Evolutionary conservation across 306 rosid species (phyloP).

Genomic region (Psophocarpus tetragonolobus): DNA sequence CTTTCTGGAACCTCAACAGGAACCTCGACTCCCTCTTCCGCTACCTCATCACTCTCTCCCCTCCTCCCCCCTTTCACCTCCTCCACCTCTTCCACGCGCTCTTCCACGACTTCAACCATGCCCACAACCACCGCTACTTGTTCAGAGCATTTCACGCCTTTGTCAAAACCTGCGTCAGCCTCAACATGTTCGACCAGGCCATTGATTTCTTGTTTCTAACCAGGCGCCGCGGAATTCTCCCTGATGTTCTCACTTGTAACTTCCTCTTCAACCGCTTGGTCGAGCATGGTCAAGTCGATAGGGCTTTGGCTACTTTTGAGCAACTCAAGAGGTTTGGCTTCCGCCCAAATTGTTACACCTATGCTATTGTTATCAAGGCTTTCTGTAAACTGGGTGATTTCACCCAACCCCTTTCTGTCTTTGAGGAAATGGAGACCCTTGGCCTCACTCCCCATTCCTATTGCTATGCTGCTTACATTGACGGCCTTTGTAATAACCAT

Average conservation of each 20-base stretch:
- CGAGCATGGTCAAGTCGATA: constrained; percentile 46
- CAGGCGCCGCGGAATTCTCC: constrained; percentile 57
- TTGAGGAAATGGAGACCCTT: constrained; percentile 69
- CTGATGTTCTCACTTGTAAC: constrained; percentile 60
- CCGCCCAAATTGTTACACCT: constrained; percentile 64
- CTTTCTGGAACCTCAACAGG: constrained; percentile 57
- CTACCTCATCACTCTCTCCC: constrained; percentile 44
- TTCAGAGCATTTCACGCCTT: constrained; percentile 54
- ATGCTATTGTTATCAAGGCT: constrained; percentile 72
- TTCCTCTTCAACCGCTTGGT: constrained; percentile 70
- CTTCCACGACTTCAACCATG: not conserved
- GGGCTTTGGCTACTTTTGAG: constrained; percentile 49
- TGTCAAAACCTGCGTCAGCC: constrained; percentile 62
- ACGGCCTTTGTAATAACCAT: constrained; percentile 66
- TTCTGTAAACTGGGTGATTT: constrained; percentile 60
- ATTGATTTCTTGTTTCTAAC: constrained; percentile 56
- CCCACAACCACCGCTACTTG: not conserved
- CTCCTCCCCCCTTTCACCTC: constrained; percentile 31
- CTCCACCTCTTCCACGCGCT: constrained; percentile 49
- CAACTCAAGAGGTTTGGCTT: constrained; percentile 75
- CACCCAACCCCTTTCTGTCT: constrained; percentile 46
- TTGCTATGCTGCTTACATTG: constrained; percentile 58
- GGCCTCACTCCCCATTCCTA: constrained; percentile 52
- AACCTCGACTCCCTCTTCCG: constrained; percentile 61
- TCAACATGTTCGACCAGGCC: constrained; percentile 72